These are phyloP conservation scores for Venturia oleaginea DNA, from an alignment of 2,329 filamentous ascomycete species.

Conservation along the genomic window DNA sequence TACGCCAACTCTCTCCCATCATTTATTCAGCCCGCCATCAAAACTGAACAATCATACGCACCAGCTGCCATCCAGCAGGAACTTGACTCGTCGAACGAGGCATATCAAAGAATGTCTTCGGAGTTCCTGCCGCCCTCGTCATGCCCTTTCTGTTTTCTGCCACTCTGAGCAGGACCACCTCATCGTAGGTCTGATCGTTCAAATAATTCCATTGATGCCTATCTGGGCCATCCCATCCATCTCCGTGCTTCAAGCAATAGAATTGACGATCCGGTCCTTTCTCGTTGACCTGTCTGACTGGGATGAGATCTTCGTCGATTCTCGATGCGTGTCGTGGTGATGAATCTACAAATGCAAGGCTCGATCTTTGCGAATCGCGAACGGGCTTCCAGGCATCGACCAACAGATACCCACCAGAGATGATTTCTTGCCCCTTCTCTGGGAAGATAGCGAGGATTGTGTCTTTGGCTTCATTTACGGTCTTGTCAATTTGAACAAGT, in stretches of 20 bases:
- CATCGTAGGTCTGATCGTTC: neutral
- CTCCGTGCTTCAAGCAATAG: neutral
- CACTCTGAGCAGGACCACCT: neutral
- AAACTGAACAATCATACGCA: conserved; percentile 1
- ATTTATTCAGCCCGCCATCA: neutral
- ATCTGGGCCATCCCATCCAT: neutral
- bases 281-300: neutral
- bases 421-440: neutral
- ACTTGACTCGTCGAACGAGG: neutral
- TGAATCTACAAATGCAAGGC: conserved; percentile 3
- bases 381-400: neutral
- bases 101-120: neutral
- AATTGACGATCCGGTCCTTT: neutral
- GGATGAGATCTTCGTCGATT: conserved; percentile 3
- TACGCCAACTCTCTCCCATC: neutral
- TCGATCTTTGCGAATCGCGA: neutral
- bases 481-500: neutral
- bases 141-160: neutral
- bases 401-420: neutral
- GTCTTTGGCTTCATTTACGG: neutral
- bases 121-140: conserved; percentile 1
- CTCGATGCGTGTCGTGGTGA: neutral
- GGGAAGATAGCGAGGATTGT: neutral
- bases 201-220: neutral
- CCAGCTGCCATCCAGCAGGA: neutral